A percentile compares a stretch with the other conserved stretches of the same genome.
Evolutionary conservation across 140 eudicot genomes (phyloP).

Genomic region (Flaveria floridana): DNA sequence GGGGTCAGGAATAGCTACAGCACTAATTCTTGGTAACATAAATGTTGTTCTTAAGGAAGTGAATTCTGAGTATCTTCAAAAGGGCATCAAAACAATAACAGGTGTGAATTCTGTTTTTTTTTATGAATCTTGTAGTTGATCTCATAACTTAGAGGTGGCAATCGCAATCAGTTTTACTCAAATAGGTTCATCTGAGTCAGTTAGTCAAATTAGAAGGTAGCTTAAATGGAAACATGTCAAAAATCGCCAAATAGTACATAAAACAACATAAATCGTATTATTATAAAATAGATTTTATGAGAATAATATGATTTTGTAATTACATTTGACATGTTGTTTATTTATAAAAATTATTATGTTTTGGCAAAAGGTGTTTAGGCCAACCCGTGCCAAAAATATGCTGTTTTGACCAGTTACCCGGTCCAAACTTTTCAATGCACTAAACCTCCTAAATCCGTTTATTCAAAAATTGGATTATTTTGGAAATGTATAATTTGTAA

Average conservation of each 20-base stretch:
- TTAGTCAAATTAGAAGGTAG: neutral
- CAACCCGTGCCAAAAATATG: neutral
- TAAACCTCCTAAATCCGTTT: neutral
- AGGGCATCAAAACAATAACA: constrained; percentile 51
- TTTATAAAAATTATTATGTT: neutral
- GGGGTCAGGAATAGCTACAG: constrained; percentile 82
- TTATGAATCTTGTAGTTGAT: constrained; percentile 9
- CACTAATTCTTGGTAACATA: constrained; percentile 53
- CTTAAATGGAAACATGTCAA: neutral
- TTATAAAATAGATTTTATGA: neutral
- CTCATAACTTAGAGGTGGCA: constrained; percentile 10
- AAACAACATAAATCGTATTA: neutral
- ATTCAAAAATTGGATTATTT: neutral
- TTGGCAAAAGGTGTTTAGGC: neutral
- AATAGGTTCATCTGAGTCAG: constrained; percentile 1
- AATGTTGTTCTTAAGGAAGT: constrained; percentile 64
- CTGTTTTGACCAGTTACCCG: neutral
- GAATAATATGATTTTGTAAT: neutral
- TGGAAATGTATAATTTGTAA: neutral
- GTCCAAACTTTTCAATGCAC: neutral
- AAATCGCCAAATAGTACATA: neutral
- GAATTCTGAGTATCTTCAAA: constrained; percentile 52
- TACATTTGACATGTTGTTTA: neutral
- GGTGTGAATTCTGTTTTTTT: constrained; percentile 30
- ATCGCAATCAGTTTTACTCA: neutral